Conservation (phyloP, 768 basidiomycete genomes). For the Holtermannia corniformis region DNA sequence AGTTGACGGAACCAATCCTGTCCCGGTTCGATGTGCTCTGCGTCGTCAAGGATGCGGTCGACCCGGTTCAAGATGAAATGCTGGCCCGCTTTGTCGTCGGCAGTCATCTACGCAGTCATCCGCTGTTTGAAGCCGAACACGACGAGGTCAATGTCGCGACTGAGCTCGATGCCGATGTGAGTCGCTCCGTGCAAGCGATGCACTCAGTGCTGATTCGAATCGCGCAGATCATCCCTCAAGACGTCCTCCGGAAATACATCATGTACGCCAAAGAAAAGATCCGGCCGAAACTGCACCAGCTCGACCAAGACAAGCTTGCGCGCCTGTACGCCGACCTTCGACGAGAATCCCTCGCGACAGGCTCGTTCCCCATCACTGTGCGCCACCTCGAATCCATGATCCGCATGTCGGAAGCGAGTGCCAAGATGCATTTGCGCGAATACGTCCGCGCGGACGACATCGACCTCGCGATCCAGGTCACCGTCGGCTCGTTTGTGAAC, state of each 20-base stretch:
- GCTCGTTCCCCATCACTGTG: slow-evolving; percentile 97
- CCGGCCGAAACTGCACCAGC: slow-evolving; percentile 81
- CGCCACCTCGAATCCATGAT: slow-evolving; percentile 99
- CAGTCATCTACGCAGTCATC: slow-evolving; percentile 87
- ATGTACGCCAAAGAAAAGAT: slow-evolving; percentile 96
- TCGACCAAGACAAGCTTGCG: slow-evolving; percentile 91
- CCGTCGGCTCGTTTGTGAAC: slow-evolving; percentile 85
- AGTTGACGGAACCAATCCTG: slow-evolving; percentile 93
- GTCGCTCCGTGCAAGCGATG: slow-evolving; percentile 28
- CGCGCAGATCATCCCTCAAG: slow-evolving; percentile 85
- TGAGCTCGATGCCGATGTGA: slow-evolving; percentile 74
- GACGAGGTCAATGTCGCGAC: slow-evolving; percentile 95
- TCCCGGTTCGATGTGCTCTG: slow-evolving; percentile 97
- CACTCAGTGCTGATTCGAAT: background rate
- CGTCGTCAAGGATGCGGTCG: slow-evolving; percentile 94
- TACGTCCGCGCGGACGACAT: slow-evolving; percentile 94
- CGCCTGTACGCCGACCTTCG: slow-evolving; percentile 91
- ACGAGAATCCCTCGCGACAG: slow-evolving; percentile 90
- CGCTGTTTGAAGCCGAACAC: slow-evolving; percentile 62
- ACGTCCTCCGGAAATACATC: slow-evolving; percentile 91
- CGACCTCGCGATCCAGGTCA: slow-evolving; percentile 91
- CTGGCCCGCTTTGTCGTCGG: slow-evolving; percentile 97
- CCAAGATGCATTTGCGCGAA: slow-evolving; percentile 95
- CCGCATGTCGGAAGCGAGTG: slow-evolving; percentile 95
- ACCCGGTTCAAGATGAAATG: slow-evolving; percentile 93